A percentile compares a stretch with the other conserved stretches of the same genome.
phyloP scores from a whole-genome alignment of 2,329 filamentous ascomycete species.

The Penicillium sp. region DNA sequence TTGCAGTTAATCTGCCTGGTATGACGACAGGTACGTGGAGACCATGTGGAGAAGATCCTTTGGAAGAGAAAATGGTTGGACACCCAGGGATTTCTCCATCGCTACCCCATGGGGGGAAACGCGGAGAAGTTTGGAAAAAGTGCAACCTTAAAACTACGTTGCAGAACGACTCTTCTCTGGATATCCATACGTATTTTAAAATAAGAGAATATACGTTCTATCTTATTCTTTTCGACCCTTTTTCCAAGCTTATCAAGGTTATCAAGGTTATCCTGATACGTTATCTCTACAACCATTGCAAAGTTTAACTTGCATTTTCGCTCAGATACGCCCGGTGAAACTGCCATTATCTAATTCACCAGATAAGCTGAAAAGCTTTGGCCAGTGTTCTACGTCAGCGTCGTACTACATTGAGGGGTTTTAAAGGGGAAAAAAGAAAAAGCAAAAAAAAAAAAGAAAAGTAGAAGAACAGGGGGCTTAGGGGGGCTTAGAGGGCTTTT shows the following conservation, averaged over 20 bases:
- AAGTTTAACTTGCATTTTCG: not conserved
- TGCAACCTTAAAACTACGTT: constrained; percentile 1
- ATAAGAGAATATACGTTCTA: not conserved
- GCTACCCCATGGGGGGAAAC: constrained; percentile 7
- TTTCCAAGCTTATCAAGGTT: not conserved
- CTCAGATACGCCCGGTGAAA: not conserved
- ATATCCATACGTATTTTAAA: not conserved
- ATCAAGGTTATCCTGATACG: not conserved
- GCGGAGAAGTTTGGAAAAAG: not conserved
- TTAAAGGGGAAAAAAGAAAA: not conserved
- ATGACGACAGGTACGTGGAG: not conserved
- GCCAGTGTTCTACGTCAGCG: not conserved
- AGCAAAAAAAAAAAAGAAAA: not conserved
- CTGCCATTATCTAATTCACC: not conserved
- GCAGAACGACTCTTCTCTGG: not conserved
- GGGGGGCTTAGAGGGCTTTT: not conserved
- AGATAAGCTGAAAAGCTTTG: not conserved
- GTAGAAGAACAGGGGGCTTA: not conserved
- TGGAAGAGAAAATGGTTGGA: not conserved
- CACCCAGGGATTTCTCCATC: not conserved
- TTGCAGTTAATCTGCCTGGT: not conserved
- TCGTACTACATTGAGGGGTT: not conserved
- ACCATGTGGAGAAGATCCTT: not conserved
- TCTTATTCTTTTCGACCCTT: not conserved
- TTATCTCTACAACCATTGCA: not conserved